Conservation (phyloP, 2,329 filamentous ascomycete species). For the Lasiodiplodia sp. region DNA sequence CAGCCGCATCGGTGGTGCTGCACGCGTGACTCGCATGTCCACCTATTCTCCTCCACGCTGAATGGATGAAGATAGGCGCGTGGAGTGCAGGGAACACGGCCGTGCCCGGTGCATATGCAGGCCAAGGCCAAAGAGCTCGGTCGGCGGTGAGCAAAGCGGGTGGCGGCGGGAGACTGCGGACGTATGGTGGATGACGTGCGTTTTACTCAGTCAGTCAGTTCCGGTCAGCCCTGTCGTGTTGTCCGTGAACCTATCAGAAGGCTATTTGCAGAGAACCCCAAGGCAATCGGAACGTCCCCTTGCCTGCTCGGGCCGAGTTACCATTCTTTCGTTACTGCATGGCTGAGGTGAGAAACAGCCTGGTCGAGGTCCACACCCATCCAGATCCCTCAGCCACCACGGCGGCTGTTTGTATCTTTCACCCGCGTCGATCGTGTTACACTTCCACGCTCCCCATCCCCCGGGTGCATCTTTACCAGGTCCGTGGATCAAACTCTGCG, state of each 20-base stretch:
- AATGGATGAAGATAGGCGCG: background rate
- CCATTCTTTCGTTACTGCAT: background rate
- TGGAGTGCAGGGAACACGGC: background rate
- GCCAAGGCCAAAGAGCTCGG: background rate
- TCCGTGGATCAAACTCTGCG: background rate
- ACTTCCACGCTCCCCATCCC: background rate
- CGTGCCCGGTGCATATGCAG: background rate
- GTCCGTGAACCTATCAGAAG: background rate
- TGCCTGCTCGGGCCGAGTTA: background rate
- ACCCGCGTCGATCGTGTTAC: background rate
- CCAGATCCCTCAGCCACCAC: background rate
- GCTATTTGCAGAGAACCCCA: background rate
- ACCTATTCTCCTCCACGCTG: background rate
- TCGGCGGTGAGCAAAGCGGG: background rate
- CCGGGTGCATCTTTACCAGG: background rate
- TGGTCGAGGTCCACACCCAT: background rate
- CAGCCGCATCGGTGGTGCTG: background rate
- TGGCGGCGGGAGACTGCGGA: background rate
- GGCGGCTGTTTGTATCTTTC: background rate
- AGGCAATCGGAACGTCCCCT: background rate
- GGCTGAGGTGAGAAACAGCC: background rate
- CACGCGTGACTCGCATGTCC: constrained; percentile 7
- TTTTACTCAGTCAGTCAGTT: background rate
- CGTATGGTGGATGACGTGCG: background rate
- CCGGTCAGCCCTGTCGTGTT: background rate